These are phyloP conservation scores for Syncephalis fuscata DNA, from an alignment of 371 early-diverging fungal species.

Conservation along the genomic window DNA sequence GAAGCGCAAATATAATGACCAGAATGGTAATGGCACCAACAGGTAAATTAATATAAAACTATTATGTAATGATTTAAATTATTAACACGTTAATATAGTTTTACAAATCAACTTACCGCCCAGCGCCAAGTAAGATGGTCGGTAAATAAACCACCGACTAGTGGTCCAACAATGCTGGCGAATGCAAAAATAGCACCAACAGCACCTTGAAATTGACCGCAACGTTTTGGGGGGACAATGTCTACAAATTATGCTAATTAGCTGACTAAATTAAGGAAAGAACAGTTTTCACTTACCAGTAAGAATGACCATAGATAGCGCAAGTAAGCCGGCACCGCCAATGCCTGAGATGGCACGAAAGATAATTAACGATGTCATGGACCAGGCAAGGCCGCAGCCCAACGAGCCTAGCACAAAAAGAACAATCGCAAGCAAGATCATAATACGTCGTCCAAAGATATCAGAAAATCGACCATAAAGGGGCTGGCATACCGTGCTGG, in stretches of 20 bases:
- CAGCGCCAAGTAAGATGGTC: conserved; percentile 44
- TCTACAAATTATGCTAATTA: too few relatives aligned
- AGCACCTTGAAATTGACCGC: too few relatives aligned
- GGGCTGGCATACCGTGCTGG: conserved; percentile 33
- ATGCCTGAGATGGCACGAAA: conserved; percentile 49
- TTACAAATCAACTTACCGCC: too few relatives aligned
- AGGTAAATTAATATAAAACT: conserved; percentile 31
- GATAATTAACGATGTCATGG: conserved; percentile 42
- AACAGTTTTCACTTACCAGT: conserved; percentile 7
- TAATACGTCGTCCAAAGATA: conserved; percentile 43
- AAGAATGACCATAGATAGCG: conserved; percentile 27
- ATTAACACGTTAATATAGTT: too few relatives aligned
- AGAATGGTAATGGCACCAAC: conserved; percentile 24
- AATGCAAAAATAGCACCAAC: conserved; percentile 25
- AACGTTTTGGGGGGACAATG: too few relatives aligned
- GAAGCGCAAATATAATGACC: conserved; percentile 19
- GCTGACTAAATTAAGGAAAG: too few relatives aligned
- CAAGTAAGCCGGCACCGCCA: conserved; percentile 41
- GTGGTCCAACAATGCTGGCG: conserved; percentile 48
- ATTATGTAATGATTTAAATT: too few relatives aligned
- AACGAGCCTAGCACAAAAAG: conserved; percentile 43
- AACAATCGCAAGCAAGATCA: conserved; percentile 34
- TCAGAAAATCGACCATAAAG: conserved; percentile 41
- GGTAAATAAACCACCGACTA: conserved; percentile 48
- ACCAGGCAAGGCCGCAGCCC: conserved; percentile 44